These are phyloP conservation scores for Noccaea caerulescens DNA, from an alignment of 345 rosid species.

Conservation along the genomic window DNA sequence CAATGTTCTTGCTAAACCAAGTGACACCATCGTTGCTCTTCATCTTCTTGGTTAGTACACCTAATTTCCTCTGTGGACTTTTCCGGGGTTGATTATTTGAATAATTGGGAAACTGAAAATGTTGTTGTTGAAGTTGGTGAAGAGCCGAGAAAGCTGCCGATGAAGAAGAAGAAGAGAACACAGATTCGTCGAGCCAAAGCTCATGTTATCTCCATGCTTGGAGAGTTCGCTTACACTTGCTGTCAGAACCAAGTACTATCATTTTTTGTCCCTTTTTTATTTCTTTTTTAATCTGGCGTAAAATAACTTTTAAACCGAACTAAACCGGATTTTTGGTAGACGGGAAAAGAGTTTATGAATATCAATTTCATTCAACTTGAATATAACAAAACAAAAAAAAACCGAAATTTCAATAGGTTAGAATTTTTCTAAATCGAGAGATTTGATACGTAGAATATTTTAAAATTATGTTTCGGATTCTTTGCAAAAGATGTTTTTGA, in stretches of 20 bases:
- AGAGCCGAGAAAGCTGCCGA: constrained; percentile 54
- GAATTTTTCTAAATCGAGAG: too few relatives aligned
- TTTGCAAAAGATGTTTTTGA: too few relatives aligned
- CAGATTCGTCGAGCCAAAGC: constrained; percentile 77
- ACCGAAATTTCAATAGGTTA: too few relatives aligned
- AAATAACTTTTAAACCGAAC: not conserved
- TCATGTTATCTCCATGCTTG: constrained; percentile 85
- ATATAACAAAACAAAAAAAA: too few relatives aligned
- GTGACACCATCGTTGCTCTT: constrained; percentile 71
- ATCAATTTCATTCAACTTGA: not conserved
- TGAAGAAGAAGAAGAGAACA: constrained; percentile 44
- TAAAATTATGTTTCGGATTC: too few relatives aligned
- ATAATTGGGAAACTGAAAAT: not conserved
- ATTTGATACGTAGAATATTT: too few relatives aligned
- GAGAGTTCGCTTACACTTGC: constrained; percentile 64
- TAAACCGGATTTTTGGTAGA: not conserved
- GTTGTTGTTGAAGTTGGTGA: constrained; percentile 49
- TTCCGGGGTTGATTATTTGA: not conserved
- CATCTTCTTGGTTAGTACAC: constrained; percentile 67
- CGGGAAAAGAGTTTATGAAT: not conserved
- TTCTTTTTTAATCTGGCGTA: not conserved
- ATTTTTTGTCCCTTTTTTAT: not conserved
- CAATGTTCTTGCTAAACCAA: constrained; percentile 71
- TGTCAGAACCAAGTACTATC: constrained; percentile 60
- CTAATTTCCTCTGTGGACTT: not conserved